A percentile compares a stretch with the other conserved stretches of the same genome.
These are phyloP conservation scores for Mychonastes homosphaera DNA, from an alignment of 139 green algal species.

Conservation along the genomic window DNA sequence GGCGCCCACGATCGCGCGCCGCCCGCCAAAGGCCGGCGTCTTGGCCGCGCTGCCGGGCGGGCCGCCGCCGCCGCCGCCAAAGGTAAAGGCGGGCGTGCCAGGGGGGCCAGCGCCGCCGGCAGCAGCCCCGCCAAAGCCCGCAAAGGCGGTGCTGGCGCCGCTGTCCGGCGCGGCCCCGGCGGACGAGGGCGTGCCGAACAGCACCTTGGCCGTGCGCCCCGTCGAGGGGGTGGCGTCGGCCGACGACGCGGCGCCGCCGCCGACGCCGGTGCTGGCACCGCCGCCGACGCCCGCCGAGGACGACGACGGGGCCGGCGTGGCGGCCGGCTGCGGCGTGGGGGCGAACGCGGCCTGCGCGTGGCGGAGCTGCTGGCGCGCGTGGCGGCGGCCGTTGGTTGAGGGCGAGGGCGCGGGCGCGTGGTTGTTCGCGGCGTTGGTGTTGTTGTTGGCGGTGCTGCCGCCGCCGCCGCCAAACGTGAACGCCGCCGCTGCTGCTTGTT, in stretches of 20 bases:
- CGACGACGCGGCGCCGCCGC: not conserved
- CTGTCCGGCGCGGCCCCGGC: not conserved
- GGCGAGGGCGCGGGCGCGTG: too few species aligned
- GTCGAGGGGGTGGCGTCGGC: not conserved
- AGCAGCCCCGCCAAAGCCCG: not conserved
- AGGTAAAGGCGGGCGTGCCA: not conserved
- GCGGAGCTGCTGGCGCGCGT: too few species aligned
- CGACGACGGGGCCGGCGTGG: too few species aligned
- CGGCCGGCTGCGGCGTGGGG: too few species aligned
- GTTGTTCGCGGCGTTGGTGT: too few species aligned
- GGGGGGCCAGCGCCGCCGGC: not conserved
- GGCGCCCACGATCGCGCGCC: too few species aligned
- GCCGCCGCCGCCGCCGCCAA: too few species aligned
- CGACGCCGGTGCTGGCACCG: not conserved
- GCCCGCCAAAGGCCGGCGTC: too few species aligned
- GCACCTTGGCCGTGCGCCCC: conserved; percentile 3
- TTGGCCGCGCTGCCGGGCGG: too few species aligned
- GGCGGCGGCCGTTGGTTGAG: too few species aligned
- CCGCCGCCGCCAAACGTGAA: not conserved
- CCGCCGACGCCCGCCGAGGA: too few species aligned
- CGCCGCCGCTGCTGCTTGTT: not conserved
- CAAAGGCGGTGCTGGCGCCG: not conserved
- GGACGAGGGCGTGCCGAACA: conserved; percentile 16
- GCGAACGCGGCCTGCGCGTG: too few species aligned
- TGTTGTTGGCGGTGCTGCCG: not conserved